Conservation (phyloP, 768 basidiomycete genomes). For the Hericium erinaceus region DNA sequence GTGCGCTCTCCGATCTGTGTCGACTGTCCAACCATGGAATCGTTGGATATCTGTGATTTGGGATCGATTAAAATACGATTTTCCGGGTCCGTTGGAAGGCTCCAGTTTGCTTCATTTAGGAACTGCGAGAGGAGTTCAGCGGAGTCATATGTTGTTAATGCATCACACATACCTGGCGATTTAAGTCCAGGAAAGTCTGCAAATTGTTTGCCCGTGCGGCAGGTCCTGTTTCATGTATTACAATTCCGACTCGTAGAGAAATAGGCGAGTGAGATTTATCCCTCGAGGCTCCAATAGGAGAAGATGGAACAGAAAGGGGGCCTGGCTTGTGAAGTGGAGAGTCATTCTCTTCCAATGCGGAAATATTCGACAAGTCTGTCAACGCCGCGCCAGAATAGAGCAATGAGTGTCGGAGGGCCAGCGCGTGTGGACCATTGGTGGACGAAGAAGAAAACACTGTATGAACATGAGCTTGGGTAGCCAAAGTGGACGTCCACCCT, state of each 20-base stretch:
- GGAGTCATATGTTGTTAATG: not conserved
- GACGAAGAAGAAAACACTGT: conserved; percentile 39
- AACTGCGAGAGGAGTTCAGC: conserved; percentile 32
- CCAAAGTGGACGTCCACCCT: conserved; percentile 8
- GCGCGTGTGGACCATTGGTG: conserved; percentile 35
- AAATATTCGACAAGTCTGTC: not conserved
- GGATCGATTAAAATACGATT: conserved; percentile 64
- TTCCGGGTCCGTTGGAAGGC: conserved; percentile 50
- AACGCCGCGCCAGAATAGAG: conserved; percentile 21
- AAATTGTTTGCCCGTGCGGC: conserved; percentile 72
- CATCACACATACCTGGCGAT: conserved; percentile 51
- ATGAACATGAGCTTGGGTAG: not conserved
- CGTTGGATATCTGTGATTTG: conserved; percentile 74
- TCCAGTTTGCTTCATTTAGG: conserved; percentile 40
- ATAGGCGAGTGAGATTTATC: conserved; percentile 24
- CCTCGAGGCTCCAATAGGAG: conserved; percentile 32
- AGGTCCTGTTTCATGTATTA: conserved; percentile 45
- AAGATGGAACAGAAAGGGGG: conserved; percentile 34
- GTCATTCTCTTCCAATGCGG: not conserved
- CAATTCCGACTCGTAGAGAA: conserved; percentile 55
- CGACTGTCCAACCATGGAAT: conserved; percentile 75
- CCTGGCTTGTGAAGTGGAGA: conserved; percentile 21
- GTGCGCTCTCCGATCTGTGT: conserved; percentile 76
- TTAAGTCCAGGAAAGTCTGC: conserved; percentile 69
- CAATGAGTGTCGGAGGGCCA: conserved; percentile 56